phyloP scores from a whole-genome alignment of 2,329 filamentous ascomycete genomes.

The Escovopsis sp. region DNA sequence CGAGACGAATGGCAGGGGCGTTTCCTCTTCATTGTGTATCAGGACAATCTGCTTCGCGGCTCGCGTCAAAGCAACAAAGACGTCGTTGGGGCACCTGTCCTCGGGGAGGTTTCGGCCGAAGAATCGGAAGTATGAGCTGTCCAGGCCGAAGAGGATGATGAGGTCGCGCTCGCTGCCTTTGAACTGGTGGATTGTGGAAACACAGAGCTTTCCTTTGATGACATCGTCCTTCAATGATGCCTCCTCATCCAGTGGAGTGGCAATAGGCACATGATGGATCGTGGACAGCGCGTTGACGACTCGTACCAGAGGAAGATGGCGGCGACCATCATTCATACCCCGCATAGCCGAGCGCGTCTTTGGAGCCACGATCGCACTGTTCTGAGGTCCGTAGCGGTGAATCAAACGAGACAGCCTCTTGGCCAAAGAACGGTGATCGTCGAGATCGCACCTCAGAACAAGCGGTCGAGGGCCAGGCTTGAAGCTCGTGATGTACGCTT shows the following conservation, averaged over 20 bases:
- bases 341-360: background rate
- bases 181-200: slow-evolving; percentile 19
- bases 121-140: slow-evolving; percentile 13
- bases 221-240: slow-evolving; percentile 11
- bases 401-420: background rate
- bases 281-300: background rate
- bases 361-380: slow-evolving; percentile 1
- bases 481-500: slow-evolving; percentile 15
- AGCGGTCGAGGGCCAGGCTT: slow-evolving; percentile 16
- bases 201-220: slow-evolving; percentile 14
- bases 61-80: slow-evolving; percentile 17
- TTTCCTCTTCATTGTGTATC: slow-evolving; percentile 8
- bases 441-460: slow-evolving; percentile 10
- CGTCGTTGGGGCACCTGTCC: slow-evolving; percentile 14
- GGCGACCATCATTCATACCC: background rate
- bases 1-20: slow-evolving; percentile 13
- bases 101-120: slow-evolving; percentile 13
- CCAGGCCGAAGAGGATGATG: slow-evolving; percentile 14
- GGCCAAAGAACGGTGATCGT: slow-evolving; percentile 6
- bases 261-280: background rate
- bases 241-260: background rate
- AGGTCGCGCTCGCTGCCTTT: slow-evolving; percentile 19
- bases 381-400: background rate
- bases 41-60: slow-evolving; percentile 15
- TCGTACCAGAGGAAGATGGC: background rate